A percentile compares a stretch with the other conserved stretches of the same genome.
These are phyloP conservation scores for Trametes maxima DNA, from an alignment of 768 basidiomycete genomes.

Conservation along the genomic window DNA sequence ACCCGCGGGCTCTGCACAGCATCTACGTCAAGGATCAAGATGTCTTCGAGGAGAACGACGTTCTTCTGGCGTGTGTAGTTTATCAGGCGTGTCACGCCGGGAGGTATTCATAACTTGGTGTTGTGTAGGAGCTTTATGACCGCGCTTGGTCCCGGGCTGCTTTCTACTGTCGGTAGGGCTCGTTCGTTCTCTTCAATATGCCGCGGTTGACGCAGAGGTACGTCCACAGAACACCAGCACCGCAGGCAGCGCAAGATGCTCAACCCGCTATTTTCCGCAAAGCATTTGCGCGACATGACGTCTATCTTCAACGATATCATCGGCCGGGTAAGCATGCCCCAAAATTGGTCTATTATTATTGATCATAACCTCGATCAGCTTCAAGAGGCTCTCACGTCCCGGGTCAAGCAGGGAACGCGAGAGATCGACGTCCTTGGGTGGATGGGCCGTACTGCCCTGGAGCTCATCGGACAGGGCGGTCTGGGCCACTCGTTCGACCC, in stretches of 20 bases:
- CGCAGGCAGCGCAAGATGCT: constrained; percentile 27
- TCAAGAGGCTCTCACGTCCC: background rate
- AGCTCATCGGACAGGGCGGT: constrained; percentile 44
- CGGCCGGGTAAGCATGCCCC: constrained; percentile 8
- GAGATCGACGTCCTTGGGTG: constrained; percentile 34
- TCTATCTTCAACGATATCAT: constrained; percentile 27
- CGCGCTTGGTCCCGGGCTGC: constrained; percentile 21
- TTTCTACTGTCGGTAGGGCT: constrained; percentile 19
- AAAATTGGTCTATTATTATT: background rate
- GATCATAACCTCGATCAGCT: background rate
- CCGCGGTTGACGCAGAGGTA: background rate
- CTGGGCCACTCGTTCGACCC: constrained; percentile 42
- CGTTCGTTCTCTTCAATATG: background rate
- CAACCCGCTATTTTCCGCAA: constrained; percentile 28
- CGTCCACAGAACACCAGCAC: constrained; percentile 15
- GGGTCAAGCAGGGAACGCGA: constrained; percentile 8
- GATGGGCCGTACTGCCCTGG: constrained; percentile 46
- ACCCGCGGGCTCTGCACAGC: constrained; percentile 22
- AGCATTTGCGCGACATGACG: constrained; percentile 26
- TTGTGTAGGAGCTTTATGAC: background rate
- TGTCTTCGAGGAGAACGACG: constrained; percentile 11
- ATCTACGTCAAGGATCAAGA: constrained; percentile 27
- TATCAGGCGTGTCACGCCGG: background rate
- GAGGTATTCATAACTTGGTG: too few relatives aligned
- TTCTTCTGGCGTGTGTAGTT: background rate